Evolutionary conservation across 2,329 filamentous ascomycete genomes (phyloP), one percentile per base, ranked within the genome.

Genomic region (Epichloe glyceriae): DNA sequence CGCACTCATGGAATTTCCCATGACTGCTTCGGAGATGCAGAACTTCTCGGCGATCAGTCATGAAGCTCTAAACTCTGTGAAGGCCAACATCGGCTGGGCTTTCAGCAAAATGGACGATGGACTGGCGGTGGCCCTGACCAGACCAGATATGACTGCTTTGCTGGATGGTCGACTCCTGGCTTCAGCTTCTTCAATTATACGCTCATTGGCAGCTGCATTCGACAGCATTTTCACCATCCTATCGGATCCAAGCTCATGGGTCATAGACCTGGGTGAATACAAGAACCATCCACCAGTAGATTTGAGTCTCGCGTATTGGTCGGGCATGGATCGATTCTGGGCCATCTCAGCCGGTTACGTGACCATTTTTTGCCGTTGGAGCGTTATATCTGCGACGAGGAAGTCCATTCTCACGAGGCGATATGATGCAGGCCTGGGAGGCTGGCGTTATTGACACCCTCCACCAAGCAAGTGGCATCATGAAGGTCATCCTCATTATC

Each of bases 401-500:
- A 26, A 78, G 78, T 5, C 80, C 86, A 0, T 78, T 95, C 55
- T 82, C 83, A 2, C 70, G 70, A 1, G 69, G 73, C 3, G 72
- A 72, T 51, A 67, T 76, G 1, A 72, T 76, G 47, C 77, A 79
- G 53, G 78, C 80, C 34, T 79, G 77, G 75, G 90, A 97, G 64
- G 85, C 84, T 22, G 78, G 83, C 7, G 67, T 96, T 41, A 84
- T 91, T 22, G 91, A 97, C 55, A 76, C 83, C 1, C 74, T 98
- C 20, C 84, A 89, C 55, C 94, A 98, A 73, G 93, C 93, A 46
- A 94, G 93, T 41, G 93, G 94, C 14, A 91, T 98, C 10, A 82
- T 96, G 74, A 98, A 98, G 67, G 93, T 98, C 20, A 95, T 98
- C 47, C 72, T 97, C 54, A 97, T 98, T 61, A 98, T 98, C 57